Evolutionary conservation across 108 stramenopile genomes (phyloP), one percentile per base, ranked within the genome.

Genomic region (Skeletonema marinoi): DNA sequence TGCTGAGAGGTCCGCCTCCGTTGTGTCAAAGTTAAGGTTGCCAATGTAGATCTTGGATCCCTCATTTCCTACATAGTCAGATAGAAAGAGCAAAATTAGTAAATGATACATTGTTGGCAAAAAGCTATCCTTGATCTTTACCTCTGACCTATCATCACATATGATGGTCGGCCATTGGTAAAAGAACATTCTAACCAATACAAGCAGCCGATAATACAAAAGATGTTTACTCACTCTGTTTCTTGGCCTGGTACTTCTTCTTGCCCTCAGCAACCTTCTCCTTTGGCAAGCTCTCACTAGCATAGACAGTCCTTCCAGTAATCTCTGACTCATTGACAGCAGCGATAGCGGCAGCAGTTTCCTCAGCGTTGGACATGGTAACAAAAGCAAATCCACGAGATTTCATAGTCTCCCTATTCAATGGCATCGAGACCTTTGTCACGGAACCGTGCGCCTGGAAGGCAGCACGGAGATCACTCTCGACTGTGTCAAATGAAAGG

Each of bases 351-450:
- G 68, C 69, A n/a, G 80, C 77, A 66, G 85, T 77, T 50, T 85
- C 88, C 31, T 93, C 92, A 25, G 80, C 85, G 35, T 87, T 80
- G 31, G 80, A 63, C 83, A 96, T 90, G 71, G 88, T 88, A 33
- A 98, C 93, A 78, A 98, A 97, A 35, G 85, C 95, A 74, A 96
- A 96, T 44, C 96, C 97, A 74, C 85, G 85, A 69, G 81, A 59
- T 48, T 71, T 70, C 16, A 66, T 67, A 32, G 96, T 91, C 12
- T 78, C 83, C 46, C 92, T 93, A 68, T 96, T 90, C 13, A 74
- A 83, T 13, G 96, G 94, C 44, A 97, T 70, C 54, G 90, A 90
- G 71, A 94, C 86, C 65, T 93, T 93, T n/a, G 83, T 88, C 41
- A 97, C 89, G 13, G 87, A 82, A 70, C 96, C 96, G 61, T 91